Conservation (phyloP, 331 rosid species). For the Rhamnella rubrinervis region DNA sequence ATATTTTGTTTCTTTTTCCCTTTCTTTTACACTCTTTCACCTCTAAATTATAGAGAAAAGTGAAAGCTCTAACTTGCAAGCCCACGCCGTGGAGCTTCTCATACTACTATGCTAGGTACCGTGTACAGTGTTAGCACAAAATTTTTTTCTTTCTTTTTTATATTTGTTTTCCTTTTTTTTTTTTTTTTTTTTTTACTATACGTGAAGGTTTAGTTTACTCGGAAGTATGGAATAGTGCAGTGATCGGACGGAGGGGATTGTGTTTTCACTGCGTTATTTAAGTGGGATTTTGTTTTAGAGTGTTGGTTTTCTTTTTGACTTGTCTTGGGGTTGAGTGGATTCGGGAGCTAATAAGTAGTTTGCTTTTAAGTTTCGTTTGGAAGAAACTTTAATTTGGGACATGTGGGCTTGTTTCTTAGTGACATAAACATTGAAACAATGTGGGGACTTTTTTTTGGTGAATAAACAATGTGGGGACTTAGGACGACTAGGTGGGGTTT, state of each 20-base stretch:
- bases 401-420: constrained; percentile 3
- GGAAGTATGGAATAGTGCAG: constrained; percentile 17
- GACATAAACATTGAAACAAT: neutral
- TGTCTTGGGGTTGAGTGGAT: neutral
- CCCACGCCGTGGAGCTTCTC: too few species aligned
- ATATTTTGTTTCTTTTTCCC: neutral
- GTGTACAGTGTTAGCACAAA: too few species aligned
- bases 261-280: constrained; percentile 19
- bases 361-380: constrained; percentile 21
- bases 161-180: neutral
- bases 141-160: neutral
- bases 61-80: too few species aligned
- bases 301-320: constrained; percentile 21
- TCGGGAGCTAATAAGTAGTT: neutral
- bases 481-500: constrained; percentile 26
- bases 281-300: constrained; percentile 23
- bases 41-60: neutral
- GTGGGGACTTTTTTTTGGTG: constrained; percentile 21
- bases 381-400: constrained; percentile 4
- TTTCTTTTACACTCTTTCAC: neutral
- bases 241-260: constrained; percentile 33
- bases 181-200: neutral
- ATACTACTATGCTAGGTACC: too few species aligned
- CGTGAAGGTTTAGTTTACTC: constrained; percentile 17
- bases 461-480: constrained; percentile 27